phyloP scores from a whole-genome alignment of 2,329 filamentous ascomycete species.

The Fusarium pseudoanthophilum region DNA sequence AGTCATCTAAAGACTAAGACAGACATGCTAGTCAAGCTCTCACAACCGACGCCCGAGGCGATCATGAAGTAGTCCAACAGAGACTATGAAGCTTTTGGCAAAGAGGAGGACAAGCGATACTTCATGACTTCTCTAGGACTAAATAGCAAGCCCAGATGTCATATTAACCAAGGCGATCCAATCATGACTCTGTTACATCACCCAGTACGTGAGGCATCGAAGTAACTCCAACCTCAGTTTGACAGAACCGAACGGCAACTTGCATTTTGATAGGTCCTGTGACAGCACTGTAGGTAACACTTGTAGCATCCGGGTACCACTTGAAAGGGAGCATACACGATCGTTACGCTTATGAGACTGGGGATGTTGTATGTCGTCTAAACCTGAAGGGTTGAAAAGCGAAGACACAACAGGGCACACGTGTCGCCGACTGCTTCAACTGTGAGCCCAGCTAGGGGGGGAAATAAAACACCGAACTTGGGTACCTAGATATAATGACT shows the following conservation, averaged over 20 bases:
- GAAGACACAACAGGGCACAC: slow-evolving; percentile 33
- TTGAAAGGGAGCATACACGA: slow-evolving; percentile 1
- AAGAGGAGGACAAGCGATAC: slow-evolving; percentile 11
- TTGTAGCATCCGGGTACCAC: neutral
- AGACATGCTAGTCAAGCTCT: slow-evolving; percentile 5
- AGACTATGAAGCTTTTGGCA: slow-evolving; percentile 1
- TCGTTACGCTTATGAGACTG: slow-evolving; percentile 22
- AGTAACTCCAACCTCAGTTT: slow-evolving; percentile 11
- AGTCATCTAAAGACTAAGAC: neutral
- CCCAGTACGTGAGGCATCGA: slow-evolving; percentile 9
- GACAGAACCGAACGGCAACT: slow-evolving; percentile 14
- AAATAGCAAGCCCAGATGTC: neutral
- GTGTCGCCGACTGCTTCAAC: slow-evolving; percentile 33
- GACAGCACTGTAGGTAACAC: slow-evolving; percentile 28
- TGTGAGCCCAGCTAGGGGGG: slow-evolving; percentile 28
- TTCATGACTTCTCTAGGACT: neutral
- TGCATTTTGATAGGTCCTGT: slow-evolving; percentile 22
- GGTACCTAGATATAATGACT: too few relatives aligned
- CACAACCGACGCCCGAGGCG: slow-evolving; percentile 10
- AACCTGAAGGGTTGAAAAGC: slow-evolving; percentile 9
- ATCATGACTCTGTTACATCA: neutral
- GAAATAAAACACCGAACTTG: too few relatives aligned
- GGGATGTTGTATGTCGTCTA: neutral
- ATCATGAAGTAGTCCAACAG: slow-evolving; percentile 22
- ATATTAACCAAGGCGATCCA: neutral